A percentile compares a stretch with the other conserved stretches of the same genome.
Evolutionary conservation across 257 asterid species (phyloP).

Genomic region (Euphrasia confusa): DNA sequence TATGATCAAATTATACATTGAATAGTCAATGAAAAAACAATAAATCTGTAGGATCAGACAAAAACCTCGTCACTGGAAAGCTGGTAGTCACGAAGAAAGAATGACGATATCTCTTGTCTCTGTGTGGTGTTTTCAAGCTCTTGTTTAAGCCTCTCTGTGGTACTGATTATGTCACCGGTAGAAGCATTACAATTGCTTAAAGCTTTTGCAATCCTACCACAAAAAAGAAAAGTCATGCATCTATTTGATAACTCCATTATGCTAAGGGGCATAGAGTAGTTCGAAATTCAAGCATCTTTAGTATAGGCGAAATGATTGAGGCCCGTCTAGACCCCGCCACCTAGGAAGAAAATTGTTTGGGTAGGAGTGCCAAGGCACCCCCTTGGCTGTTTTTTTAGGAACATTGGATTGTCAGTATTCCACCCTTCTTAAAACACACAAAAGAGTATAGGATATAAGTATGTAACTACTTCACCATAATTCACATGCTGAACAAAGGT

Average conservation of each 20-base stretch:
- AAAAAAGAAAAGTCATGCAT: conserved; percentile 20
- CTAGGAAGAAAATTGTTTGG: too few relatives aligned
- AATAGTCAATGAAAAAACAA: conserved; percentile 18
- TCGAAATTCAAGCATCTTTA: conserved; percentile 9
- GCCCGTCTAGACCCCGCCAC: too few relatives aligned
- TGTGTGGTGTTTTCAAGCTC: conserved; percentile 89
- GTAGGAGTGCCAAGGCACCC: too few relatives aligned
- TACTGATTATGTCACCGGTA: conserved; percentile 93
- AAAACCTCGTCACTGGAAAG: conserved; percentile 89
- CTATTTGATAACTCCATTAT: conserved; percentile 1
- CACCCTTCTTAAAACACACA: not conserved
- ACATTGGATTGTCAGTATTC: too few relatives aligned
- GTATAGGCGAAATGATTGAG: not conserved
- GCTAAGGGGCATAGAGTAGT: not conserved
- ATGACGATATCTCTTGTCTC: conserved; percentile 92
- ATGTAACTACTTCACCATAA: not conserved
- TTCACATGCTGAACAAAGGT: not conserved
- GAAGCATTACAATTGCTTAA: conserved; percentile 81
- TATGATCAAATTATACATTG: conserved; percentile 13
- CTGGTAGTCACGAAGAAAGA: conserved; percentile 97
- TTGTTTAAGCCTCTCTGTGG: conserved; percentile 96
- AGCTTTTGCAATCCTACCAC: conserved; percentile 78
- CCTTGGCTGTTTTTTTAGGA: too few relatives aligned
- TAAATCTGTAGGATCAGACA: conserved; percentile 19
- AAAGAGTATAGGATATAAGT: not conserved